Conservation (phyloP, 371 early-diverging fungal genomes). For the Mucor sp. region DNA sequence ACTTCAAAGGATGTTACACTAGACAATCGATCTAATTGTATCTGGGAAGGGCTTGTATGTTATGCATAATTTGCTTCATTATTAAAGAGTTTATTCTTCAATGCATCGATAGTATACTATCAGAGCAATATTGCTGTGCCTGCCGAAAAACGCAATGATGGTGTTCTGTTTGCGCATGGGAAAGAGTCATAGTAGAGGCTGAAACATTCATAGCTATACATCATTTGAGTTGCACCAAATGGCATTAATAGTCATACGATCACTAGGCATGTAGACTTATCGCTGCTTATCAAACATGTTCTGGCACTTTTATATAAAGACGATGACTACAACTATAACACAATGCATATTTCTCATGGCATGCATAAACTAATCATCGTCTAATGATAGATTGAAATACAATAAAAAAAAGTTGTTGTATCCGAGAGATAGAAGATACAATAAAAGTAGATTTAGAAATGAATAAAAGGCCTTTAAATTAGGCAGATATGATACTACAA, state of each 20-base stretch:
- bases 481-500: too few species aligned
- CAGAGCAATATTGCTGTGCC: not conserved
- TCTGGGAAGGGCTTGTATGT: not conserved
- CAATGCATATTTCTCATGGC: too few species aligned
- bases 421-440: too few species aligned
- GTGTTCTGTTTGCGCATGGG: not conserved
- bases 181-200: not conserved
- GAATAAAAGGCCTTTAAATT: too few species aligned
- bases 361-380: too few species aligned
- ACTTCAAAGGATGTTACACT: not conserved
- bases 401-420: too few species aligned
- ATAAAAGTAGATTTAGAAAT: too few species aligned
- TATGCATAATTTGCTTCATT: not conserved
- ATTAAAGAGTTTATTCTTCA: not conserved
- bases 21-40: not conserved
- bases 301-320: not conserved
- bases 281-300: not conserved
- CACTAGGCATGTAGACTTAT: not conserved
- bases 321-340: too few species aligned
- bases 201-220: not conserved
- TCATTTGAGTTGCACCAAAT: not conserved
- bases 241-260: not conserved
- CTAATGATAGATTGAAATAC: too few species aligned
- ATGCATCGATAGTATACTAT: not conserved
- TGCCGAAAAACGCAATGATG: not conserved